Evolutionary conservation across 1,284 basidiomycete species (phyloP), one percentile per base, ranked within the genome.

Genomic region (Ustilago hordei): DNA sequence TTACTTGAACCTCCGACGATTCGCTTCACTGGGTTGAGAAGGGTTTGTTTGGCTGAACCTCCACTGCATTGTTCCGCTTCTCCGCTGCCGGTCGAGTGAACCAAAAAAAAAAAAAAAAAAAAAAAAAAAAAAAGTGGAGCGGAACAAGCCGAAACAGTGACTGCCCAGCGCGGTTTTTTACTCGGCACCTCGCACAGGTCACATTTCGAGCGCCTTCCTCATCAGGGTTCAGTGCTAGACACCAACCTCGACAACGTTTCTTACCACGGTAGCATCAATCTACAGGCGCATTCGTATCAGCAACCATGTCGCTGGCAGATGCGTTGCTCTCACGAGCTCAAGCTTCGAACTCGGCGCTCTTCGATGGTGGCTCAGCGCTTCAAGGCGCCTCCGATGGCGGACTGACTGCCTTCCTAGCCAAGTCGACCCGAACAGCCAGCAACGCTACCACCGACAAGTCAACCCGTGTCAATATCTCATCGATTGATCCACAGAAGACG

Each of bases 321-420:
- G 71, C 71, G 43, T 62, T 74, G 13, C 55, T 73, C 36, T 57
- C 65, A 8, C 41, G 70, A 47, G 67, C 67, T 34, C 68, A 69
- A 19, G 54, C 63, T 36, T 58, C 60, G 19, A 66, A 36, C 31
- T 62, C 60, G 8, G 55, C 48, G 38, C 23, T 60, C 2, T 28
- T 50, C 41, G 57, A 61, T 36, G 34, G 23, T 19, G 6, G 36
- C 23, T 52, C 57, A 2, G 12, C 35, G 8, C n/a, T 43, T 5
- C 57, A 48, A 11, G 59, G 32, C 15, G 47, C 45, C n/a, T 50
- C 55, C n/a, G 54, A 15, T 1, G 65, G 69, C 12, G 75, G 75
- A n/a, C 62, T 78, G 12, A 55, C 70, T 12, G 67, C 75, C 38
- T 78, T 78, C 32, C 58, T 78, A 23, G 70, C 61, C 48, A 73